A percentile compares a stretch with the other conserved stretches of the same genome.
These are phyloP conservation scores for Narthecium ossifragum DNA, from an alignment of 106 monocot species.

Conservation along the genomic window DNA sequence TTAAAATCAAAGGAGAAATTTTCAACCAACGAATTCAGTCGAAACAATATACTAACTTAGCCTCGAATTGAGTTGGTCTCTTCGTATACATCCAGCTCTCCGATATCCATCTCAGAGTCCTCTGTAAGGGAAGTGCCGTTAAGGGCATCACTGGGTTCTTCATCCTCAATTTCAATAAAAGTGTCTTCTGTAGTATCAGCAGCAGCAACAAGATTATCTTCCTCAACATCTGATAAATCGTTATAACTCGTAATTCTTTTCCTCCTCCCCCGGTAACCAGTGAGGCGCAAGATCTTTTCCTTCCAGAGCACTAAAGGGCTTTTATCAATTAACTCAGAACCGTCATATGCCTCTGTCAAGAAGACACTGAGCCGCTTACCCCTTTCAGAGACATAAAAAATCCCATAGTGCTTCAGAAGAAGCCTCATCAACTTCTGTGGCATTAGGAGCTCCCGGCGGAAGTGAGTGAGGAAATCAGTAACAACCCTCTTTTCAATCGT, in stretches of 20 bases:
- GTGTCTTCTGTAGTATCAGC: slow-evolving; percentile 9
- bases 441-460: slow-evolving; percentile 77
- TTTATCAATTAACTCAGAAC: slow-evolving; percentile 68
- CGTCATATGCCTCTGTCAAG: slow-evolving; percentile 77
- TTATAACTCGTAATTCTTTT: slow-evolving; percentile 38
- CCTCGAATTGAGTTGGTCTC: too few relatives aligned
- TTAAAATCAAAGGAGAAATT: too few relatives aligned
- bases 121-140: slow-evolving; percentile 23
- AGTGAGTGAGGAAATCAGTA: slow-evolving; percentile 85
- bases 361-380: slow-evolving; percentile 80
- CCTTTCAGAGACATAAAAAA: slow-evolving; percentile 93
- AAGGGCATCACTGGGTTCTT: slow-evolving; percentile 18
- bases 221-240: slow-evolving; percentile 33
- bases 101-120: slow-evolving; percentile 57
- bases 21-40: too few relatives aligned
- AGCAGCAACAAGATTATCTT: slow-evolving; percentile 13
- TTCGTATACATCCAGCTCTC: too few relatives aligned
- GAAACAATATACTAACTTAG: too few relatives aligned
- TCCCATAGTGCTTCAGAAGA: slow-evolving; percentile 80
- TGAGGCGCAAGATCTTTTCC: slow-evolving; percentile 65
- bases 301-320: slow-evolving; percentile 78
- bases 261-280: slow-evolving; percentile 72
- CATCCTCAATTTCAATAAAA: slow-evolving; percentile 31
- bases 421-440: slow-evolving; percentile 94
- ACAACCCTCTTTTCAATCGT: slow-evolving; percentile 88